Evolutionary conservation across 306 rosid genomes (phyloP).

Genomic region (Leucaena leucocephala): DNA sequence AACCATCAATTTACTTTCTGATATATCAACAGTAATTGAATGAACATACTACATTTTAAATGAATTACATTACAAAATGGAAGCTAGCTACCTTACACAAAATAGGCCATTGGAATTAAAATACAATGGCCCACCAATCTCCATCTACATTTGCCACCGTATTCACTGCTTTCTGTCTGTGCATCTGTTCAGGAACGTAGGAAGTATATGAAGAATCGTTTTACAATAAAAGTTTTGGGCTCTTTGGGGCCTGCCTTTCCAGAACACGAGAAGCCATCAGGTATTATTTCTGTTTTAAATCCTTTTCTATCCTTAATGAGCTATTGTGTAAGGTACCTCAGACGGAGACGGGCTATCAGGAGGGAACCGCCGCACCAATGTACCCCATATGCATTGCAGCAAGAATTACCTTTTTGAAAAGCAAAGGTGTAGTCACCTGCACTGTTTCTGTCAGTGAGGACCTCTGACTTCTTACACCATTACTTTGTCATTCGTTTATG

Average conservation of each 20-base stretch:
- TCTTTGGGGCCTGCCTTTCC: too few relatives aligned
- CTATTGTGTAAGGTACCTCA: not conserved
- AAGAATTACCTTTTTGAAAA: not conserved
- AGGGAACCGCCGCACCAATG: too few relatives aligned
- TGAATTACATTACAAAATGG: too few relatives aligned
- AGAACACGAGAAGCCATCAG: not conserved
- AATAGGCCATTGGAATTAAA: not conserved
- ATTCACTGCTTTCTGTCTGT: not conserved
- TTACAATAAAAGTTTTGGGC: not conserved
- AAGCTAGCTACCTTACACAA: not conserved
- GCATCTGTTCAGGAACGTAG: not conserved
- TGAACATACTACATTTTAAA: not conserved
- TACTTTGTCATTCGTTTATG: not conserved
- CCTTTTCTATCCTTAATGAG: not conserved
- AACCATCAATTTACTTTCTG: not conserved
- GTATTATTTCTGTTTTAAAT: not conserved
- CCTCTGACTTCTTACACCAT: not conserved
- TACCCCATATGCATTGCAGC: not conserved
- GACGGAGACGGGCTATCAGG: too few relatives aligned
- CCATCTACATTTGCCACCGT: too few relatives aligned
- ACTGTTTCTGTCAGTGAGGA: not conserved
- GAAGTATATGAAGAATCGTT: too few relatives aligned
- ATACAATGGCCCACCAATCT: too few relatives aligned
- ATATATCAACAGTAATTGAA: not conserved
- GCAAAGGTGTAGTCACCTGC: not conserved